A percentile compares a stretch with the other conserved stretches of the same genome.
Evolutionary conservation across 441 rosid species (phyloP).

Genomic region (Populus hybrid): DNA sequence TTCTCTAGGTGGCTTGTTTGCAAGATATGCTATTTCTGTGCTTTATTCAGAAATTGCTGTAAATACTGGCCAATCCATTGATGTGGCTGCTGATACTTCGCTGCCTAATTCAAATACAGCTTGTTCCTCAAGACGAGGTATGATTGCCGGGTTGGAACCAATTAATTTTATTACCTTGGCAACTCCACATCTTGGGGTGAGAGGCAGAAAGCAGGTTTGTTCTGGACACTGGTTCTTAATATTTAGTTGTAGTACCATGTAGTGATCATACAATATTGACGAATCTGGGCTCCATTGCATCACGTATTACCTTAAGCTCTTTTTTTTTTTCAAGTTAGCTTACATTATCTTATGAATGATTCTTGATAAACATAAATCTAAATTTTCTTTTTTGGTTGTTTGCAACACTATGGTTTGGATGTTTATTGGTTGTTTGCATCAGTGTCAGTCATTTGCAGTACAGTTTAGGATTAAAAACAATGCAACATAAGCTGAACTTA

Average conservation of each 20-base stretch:
- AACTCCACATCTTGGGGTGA: conserved; percentile 95
- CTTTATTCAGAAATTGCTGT: conserved; percentile 49
- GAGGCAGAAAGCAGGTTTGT: conserved; percentile 90
- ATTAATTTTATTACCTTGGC: conserved; percentile 89
- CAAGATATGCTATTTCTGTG: conserved; percentile 72
- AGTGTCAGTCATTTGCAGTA: neutral
- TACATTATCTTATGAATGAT: neutral
- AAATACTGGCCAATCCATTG: conserved; percentile 23
- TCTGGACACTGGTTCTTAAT: conserved; percentile 14
- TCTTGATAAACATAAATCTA: neutral
- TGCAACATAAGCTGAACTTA: neutral
- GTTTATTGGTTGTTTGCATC: neutral
- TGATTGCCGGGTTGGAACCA: conserved; percentile 83
- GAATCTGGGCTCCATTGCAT: neutral
- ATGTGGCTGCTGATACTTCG: conserved; percentile 25
- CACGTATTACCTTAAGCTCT: neutral
- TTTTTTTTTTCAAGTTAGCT: neutral
- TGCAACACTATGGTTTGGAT: neutral
- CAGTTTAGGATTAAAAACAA: neutral
- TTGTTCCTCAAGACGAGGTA: conserved; percentile 41
- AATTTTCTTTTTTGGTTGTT: neutral
- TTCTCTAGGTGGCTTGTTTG: conserved; percentile 97
- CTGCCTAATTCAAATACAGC: conserved; percentile 26
- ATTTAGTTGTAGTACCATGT: neutral
- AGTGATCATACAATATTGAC: neutral